Base-by-base conservation (phyloP, 148 eudicot genomes). In the Rhododendron simsii region DNA sequence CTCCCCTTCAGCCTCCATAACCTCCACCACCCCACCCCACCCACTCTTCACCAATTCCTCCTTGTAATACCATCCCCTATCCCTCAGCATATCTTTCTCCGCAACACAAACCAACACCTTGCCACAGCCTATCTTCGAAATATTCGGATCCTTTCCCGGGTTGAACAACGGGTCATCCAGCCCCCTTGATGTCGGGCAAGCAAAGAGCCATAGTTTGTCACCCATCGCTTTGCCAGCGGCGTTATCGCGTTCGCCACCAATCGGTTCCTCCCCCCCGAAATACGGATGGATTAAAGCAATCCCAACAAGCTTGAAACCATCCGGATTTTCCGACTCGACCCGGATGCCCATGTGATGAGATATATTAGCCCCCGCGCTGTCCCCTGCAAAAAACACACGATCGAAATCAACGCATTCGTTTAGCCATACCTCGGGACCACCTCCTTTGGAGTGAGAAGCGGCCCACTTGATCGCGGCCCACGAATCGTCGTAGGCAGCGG, bases 401-500 rank as follows among this genome's bases (percentile, higher is more conserved):
- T 50, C 55, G 15, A 87, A 90, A 35, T 93, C 91, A 4, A 28
- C 93, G 14, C 86, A 51, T 1, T 92, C 84, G 10, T 85, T 86
- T 0, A 94, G 87, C 96, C 94, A 93, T 1, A 87, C 75, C 44
- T 92, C 95, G 0, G 79, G 26, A 6, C 93, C 92, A 5, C 20
- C 5, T 2, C 86, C 88, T 7, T 73, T 8, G 7, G 59, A 48
- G n/a, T 91, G 94, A 21, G 92, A 83, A 11, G 86, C 87, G 0
- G 82, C 86, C 96, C 95, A 94, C 48, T 91, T 76, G n/a, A 92
- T 45, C 0, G 88, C 92, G 5, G 75, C 84, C 93, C 94, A 94
- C 0, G 91, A 89, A 79, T 94, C 97, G 0, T 93, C 91, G 77
- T 81, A 93, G 1, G 90, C 88, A 0, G 47, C 39, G 0, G 97